Percentiles rank a stretch among this genome's conserved stretches.
Evolutionary conservation across 352 stramenopile species (phyloP).

Genomic region (Phytophthora constricta): DNA sequence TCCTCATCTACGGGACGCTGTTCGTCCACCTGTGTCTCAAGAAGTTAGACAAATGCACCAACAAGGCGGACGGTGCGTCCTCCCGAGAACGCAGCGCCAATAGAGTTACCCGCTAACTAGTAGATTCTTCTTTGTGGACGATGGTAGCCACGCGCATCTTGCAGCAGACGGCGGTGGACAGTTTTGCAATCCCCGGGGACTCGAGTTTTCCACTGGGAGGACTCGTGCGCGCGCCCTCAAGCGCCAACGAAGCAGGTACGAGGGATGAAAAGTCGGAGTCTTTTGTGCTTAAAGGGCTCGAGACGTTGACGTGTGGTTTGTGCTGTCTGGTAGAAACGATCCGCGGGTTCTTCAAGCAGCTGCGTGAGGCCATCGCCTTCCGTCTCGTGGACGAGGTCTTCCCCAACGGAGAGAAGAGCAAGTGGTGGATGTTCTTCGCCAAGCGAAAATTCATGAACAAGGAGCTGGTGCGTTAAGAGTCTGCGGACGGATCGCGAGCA

Average conservation of each 20-base stretch:
- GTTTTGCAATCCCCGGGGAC: conserved; percentile 89
- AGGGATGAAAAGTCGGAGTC: background rate
- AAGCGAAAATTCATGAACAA: conserved; percentile 97
- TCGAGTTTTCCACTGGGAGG: conserved; percentile 83
- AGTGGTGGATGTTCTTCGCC: conserved; percentile 95
- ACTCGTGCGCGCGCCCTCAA: conserved; percentile 75
- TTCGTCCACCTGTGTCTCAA: conserved; percentile 93
- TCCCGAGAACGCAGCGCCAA: background rate
- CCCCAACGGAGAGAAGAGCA: conserved; percentile 87
- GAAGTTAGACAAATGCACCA: conserved; percentile 86
- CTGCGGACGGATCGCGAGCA: no score
- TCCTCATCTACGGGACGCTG: conserved; percentile 95
- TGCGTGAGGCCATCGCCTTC: conserved; percentile 83
- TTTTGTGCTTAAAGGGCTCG: background rate
- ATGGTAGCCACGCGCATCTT: conserved; percentile 72
- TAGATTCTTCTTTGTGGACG: conserved; percentile 6
- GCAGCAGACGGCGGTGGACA: conserved; percentile 82
- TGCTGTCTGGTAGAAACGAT: conserved; percentile 65
- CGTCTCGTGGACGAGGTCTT: conserved; percentile 88
- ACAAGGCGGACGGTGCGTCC: conserved; percentile 71
- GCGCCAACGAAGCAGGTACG: conserved; percentile 78
- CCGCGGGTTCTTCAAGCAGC: conserved; percentile 91
- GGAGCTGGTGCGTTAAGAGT: conserved; percentile 71
- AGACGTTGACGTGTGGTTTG: background rate
- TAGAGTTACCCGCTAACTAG: background rate